Conservation (phyloP, 1,284 basidiomycete genomes). For the Microstroma glucosiphilum region DNA sequence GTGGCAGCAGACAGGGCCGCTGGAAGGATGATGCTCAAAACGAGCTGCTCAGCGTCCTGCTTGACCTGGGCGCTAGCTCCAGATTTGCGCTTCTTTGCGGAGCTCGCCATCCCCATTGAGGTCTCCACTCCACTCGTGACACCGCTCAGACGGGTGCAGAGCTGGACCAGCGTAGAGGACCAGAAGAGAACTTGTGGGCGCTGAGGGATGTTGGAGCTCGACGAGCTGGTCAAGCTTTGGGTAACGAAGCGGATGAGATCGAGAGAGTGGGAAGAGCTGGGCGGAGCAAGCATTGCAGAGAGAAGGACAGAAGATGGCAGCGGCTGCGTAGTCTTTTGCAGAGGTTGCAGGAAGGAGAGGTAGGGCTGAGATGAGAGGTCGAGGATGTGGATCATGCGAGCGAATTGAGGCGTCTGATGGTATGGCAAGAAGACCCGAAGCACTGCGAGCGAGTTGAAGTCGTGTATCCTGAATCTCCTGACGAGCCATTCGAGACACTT, state of each 20-base stretch:
- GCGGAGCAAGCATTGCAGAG: conserved; percentile 36
- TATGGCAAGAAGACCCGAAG: conserved; percentile 84
- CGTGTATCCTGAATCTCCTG: conserved; percentile 81
- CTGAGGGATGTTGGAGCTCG: conserved; percentile 57
- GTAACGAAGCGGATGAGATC: conserved; percentile 65
- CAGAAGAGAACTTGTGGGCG: conserved; percentile 78
- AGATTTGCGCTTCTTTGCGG: conserved; percentile 22
- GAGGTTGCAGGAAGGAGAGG: conserved; percentile 31
- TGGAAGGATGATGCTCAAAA: conserved; percentile 49
- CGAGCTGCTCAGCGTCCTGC: conserved; percentile 33
- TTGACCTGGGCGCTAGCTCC: not conserved
- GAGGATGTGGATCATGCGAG: conserved; percentile 82
- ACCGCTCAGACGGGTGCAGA: conserved; percentile 50
- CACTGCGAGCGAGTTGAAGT: conserved; percentile 79
- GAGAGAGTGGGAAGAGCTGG: conserved; percentile 54
- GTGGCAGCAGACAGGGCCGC: conserved; percentile 36
- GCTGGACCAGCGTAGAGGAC: conserved; percentile 71
- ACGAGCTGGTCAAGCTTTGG: conserved; percentile 61
- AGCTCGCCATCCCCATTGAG: conserved; percentile 27
- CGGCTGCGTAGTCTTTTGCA: conserved; percentile 37
- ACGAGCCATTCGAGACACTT: conserved; percentile 96
- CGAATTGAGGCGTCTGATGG: conserved; percentile 89
- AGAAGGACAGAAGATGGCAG: conserved; percentile 37
- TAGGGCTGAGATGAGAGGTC: conserved; percentile 60
- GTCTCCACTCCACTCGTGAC: conserved; percentile 52